These are phyloP conservation scores for Talaromyces thailandensis DNA, from an alignment of 495 filamentous ascomycete species.

Conservation along the genomic window DNA sequence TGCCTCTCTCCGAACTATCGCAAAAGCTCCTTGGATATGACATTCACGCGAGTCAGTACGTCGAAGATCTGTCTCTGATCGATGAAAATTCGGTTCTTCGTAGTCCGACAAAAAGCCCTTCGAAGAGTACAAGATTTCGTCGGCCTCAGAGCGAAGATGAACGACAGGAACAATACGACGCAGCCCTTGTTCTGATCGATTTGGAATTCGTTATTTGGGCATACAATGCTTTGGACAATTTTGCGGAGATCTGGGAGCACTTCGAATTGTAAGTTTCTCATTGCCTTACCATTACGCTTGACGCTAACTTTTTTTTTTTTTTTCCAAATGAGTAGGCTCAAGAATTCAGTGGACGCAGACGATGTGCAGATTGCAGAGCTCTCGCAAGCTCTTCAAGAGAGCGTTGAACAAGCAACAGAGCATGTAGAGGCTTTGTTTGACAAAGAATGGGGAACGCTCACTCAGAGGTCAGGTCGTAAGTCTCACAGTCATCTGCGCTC, in stretches of 20 bases:
- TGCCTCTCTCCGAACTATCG: slow-evolving; percentile 32
- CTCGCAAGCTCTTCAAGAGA: slow-evolving; percentile 21
- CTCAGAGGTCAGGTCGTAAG: slow-evolving; percentile 27
- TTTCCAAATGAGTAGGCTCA: background rate
- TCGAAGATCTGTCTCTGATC: slow-evolving; percentile 16
- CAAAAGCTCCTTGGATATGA: slow-evolving; percentile 34
- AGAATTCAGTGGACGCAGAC: background rate
- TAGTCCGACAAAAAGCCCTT: slow-evolving; percentile 23
- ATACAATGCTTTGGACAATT: slow-evolving; percentile 58
- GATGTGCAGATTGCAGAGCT: slow-evolving; percentile 23
- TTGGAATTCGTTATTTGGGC: slow-evolving; percentile 60
- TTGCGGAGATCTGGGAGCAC: slow-evolving; percentile 38
- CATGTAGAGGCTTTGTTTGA: slow-evolving; percentile 27
- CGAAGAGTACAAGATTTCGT: slow-evolving; percentile 3
- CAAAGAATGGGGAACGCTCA: slow-evolving; percentile 26
- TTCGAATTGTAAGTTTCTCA: slow-evolving; percentile 25
- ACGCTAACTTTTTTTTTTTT: background rate
- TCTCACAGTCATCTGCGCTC: background rate
- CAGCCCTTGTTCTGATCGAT: slow-evolving; percentile 57
- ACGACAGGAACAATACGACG: background rate
- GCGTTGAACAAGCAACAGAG: slow-evolving; percentile 22
- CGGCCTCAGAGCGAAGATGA: background rate
- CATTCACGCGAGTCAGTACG: slow-evolving; percentile 21
- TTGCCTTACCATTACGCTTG: background rate
- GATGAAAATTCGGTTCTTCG: slow-evolving; percentile 16